Evolutionary conservation across 2,329 filamentous ascomycete genomes (phyloP).

Genomic region (Pezicula carpinea): DNA sequence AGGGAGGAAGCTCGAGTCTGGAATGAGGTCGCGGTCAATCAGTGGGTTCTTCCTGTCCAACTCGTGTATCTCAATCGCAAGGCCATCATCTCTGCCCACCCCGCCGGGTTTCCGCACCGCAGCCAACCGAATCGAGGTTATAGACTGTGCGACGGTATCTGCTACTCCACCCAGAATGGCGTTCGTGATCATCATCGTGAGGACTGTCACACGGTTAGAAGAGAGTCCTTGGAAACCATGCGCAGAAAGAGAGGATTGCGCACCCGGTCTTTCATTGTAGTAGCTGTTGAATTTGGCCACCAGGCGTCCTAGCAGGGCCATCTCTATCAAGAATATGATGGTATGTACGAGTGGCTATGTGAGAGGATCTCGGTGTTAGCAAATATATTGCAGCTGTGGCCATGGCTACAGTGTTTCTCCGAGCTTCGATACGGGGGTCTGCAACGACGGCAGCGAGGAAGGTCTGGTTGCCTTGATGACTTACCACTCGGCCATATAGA

Average conservation of each 20-base stretch:
- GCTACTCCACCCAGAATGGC: slow-evolving; percentile 91
- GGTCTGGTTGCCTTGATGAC: slow-evolving; percentile 31
- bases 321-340: slow-evolving; percentile 80
- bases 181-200: slow-evolving; percentile 99
- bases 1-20: slow-evolving; percentile 58
- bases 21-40: slow-evolving; percentile 60
- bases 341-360: slow-evolving; percentile 79
- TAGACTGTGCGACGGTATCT: slow-evolving; percentile 90
- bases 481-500: slow-evolving; percentile 68
- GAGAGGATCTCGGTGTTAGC: slow-evolving; percentile 19
- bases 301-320: slow-evolving; percentile 78
- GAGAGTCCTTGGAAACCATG: background rate
- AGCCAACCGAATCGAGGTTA: slow-evolving; percentile 75
- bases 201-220: slow-evolving; percentile 47
- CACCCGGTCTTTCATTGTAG: slow-evolving; percentile 85
- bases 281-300: slow-evolving; percentile 87
- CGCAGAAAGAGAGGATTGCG: slow-evolving; percentile 26
- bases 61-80: slow-evolving; percentile 86
- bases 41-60: slow-evolving; percentile 75
- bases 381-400: slow-evolving; percentile 7
- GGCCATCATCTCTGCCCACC: slow-evolving; percentile 56
- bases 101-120: slow-evolving; percentile 59
- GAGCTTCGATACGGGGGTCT: background rate
- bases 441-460: background rate
- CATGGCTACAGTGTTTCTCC: slow-evolving; percentile 3